A percentile compares a stretch with the other conserved stretches of the same genome.
phyloP scores from a whole-genome alignment of 176 grass and related monocot species.

The Tillandsia fasciculata region DNA sequence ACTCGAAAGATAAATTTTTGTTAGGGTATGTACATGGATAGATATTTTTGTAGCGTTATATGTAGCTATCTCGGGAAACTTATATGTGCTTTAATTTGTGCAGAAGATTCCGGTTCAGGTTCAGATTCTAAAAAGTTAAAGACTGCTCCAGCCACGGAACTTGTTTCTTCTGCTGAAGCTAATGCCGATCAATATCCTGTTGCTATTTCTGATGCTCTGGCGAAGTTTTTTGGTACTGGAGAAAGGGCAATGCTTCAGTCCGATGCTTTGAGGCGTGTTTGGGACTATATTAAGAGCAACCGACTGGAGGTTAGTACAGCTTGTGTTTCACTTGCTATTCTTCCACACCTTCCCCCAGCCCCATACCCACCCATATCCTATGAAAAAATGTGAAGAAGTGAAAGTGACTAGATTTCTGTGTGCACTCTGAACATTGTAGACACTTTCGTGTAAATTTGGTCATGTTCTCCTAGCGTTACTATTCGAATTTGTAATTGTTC shows the following conservation, averaged over 20 bases:
- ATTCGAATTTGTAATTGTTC: too few species aligned
- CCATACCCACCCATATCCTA: not conserved
- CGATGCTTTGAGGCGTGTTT: conserved; percentile 70
- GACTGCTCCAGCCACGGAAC: conserved; percentile 20
- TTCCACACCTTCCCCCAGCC: not conserved
- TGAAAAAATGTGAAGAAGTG: too few species aligned
- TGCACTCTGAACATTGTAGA: too few species aligned
- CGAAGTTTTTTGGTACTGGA: conserved; percentile 66
- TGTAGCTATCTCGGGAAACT: not conserved
- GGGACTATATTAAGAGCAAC: conserved; percentile 94
- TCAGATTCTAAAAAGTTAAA: conserved; percentile 62
- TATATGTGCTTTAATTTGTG: conserved; percentile 26
- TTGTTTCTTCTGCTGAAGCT: conserved; percentile 33
- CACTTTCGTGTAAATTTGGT: too few species aligned
- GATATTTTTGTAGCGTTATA: too few species aligned
- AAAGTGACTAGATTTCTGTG: too few species aligned
- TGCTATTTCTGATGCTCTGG: conserved; percentile 67
- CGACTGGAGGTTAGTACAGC: conserved; percentile 65
- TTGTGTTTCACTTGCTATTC: too few species aligned
- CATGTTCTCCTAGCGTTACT: too few species aligned
- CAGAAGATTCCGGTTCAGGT: conserved; percentile 56
- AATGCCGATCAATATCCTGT: conserved; percentile 38
- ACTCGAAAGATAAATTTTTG: too few species aligned
- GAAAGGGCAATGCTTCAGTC: conserved; percentile 72
- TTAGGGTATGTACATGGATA: too few species aligned